phyloP scores from a whole-genome alignment of 2,329 filamentous ascomycete genomes.

The Diaporthe citri region DNA sequence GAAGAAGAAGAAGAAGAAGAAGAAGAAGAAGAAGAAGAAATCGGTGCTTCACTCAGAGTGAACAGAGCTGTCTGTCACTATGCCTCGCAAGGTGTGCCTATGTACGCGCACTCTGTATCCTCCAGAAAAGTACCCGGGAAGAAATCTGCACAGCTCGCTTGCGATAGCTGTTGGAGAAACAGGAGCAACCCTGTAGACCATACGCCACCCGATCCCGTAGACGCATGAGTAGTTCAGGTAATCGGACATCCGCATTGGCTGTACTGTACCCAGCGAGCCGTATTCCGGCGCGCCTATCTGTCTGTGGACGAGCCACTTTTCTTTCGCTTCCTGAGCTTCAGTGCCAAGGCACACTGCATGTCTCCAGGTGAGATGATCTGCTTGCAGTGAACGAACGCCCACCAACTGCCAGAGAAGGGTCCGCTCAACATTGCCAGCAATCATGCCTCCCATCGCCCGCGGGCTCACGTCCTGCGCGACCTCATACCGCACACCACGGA shows the following conservation, averaged over 20 bases:
- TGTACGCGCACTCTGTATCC: too few relatives aligned
- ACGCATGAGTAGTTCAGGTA: too few relatives aligned
- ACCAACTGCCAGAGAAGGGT: neutral
- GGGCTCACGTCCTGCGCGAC: slow-evolving; percentile 27
- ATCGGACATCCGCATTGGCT: neutral
- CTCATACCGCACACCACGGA: slow-evolving; percentile 22
- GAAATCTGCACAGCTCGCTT: neutral
- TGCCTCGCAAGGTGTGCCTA: neutral
- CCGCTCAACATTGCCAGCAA: neutral
- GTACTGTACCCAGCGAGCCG: neutral
- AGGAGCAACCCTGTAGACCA: slow-evolving; percentile 5
- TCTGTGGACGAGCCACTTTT: slow-evolving; percentile 4
- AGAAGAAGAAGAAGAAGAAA: neutral
- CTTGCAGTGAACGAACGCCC: neutral
- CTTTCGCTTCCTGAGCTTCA: neutral
- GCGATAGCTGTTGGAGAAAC: neutral
- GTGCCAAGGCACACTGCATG: neutral
- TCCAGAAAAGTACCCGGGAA: neutral
- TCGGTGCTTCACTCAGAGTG: neutral
- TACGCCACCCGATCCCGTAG: neutral
- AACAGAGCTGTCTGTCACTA: neutral
- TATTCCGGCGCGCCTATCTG: neutral
- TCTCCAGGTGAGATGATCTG: slow-evolving; percentile 8
- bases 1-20: neutral
- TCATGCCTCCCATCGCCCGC: slow-evolving; percentile 26